phyloP scores from a whole-genome alignment of 192 early-diverging fungal genomes.

The Dispira parvispora region DNA sequence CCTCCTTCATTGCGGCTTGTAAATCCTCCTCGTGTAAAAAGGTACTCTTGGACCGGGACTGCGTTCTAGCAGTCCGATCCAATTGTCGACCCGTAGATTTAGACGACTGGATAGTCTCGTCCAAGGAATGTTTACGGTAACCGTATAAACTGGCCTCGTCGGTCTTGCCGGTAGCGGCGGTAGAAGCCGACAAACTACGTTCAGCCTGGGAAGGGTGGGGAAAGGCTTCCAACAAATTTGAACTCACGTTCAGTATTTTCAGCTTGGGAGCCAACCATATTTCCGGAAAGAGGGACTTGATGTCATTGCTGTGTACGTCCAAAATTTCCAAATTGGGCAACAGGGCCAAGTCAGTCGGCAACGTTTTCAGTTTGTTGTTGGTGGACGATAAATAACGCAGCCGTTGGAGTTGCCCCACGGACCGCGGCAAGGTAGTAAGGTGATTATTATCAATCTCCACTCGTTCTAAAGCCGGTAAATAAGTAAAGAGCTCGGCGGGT shows the following conservation, averaged over 20 bases:
- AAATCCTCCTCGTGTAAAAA: too few species aligned
- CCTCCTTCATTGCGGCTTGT: too few species aligned
- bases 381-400: conserved; percentile 39
- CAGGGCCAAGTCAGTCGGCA: conserved; percentile 52
- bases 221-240: conserved; percentile 66
- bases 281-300: conserved; percentile 50
- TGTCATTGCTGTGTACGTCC: conserved; percentile 62
- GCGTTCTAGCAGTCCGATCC: too few species aligned
- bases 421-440: conserved; percentile 43
- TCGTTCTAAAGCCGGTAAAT: conserved; percentile 33
- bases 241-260: conserved; percentile 53
- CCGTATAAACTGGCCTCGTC: not conserved
- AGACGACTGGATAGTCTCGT: not conserved
- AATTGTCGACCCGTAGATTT: too few species aligned
- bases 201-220: conserved; percentile 36
- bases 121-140: conserved; percentile 1
- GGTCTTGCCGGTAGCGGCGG: not conserved
- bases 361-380: conserved; percentile 45
- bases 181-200: conserved; percentile 1
- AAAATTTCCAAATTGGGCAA: conserved; percentile 39
- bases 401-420: conserved; percentile 34
- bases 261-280: conserved; percentile 62
- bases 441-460: conserved; percentile 55
- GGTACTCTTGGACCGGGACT: not conserved
- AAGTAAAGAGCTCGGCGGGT: conserved; percentile 37